phyloP scores from a whole-genome alignment of 306 rosid species.

The Prunus mira region DNA sequence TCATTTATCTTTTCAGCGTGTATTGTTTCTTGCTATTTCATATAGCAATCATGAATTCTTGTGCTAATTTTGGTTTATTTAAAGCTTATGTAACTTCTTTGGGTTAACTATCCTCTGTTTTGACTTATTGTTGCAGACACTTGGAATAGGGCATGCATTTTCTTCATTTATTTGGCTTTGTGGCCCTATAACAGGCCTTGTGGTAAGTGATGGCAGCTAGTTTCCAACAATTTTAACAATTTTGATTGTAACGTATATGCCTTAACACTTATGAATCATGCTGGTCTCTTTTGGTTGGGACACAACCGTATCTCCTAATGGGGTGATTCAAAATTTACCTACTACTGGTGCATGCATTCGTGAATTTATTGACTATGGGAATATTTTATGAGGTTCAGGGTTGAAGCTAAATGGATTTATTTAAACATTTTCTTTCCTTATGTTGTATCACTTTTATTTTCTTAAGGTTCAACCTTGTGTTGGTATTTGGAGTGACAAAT shows the following conservation, averaged over 20 bases:
- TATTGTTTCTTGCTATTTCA: background rate
- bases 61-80: background rate
- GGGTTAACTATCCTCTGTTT: slow-evolving; percentile 19
- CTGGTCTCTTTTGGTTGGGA: background rate
- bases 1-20: background rate
- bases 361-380: background rate
- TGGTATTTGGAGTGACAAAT: slow-evolving; percentile 97
- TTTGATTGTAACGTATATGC: background rate
- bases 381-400: background rate
- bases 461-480: slow-evolving; percentile 79
- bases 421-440: background rate
- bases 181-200: slow-evolving; percentile 99
- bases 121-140: slow-evolving; percentile 67
- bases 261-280: background rate
- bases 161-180: slow-evolving; percentile 99
- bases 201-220: slow-evolving; percentile 55
- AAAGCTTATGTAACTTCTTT: slow-evolving; percentile 5
- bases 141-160: slow-evolving; percentile 94
- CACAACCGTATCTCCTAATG: background rate
- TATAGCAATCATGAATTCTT: too few species aligned
- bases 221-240: background rate
- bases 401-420: background rate
- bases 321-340: background rate
- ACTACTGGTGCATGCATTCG: background rate
- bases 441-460: slow-evolving; percentile 1